Evolutionary conservation across 257 asterid species (phyloP).

Genomic region (Capsicum chinense): DNA sequence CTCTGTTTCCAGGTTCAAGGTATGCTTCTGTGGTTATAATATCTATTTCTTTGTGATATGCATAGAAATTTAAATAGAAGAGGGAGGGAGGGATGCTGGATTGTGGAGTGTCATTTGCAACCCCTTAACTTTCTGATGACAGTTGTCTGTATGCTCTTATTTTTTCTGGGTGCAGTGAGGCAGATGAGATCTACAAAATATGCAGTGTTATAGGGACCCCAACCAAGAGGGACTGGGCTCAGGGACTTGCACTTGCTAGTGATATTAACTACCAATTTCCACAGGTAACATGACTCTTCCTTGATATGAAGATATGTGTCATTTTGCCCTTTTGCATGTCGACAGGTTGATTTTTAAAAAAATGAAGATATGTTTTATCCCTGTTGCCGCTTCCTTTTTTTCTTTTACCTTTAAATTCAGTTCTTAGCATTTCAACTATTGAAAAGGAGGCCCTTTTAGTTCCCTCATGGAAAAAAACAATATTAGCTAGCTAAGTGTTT

Average conservation of each 20-base stretch:
- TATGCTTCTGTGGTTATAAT: slow-evolving; percentile 32
- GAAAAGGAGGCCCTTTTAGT: neutral
- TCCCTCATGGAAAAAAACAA: neutral
- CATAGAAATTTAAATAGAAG: neutral
- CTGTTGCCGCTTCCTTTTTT: too few relatives aligned
- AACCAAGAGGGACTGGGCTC: slow-evolving; percentile 66
- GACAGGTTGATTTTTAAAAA: too few relatives aligned
- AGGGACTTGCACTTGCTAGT: slow-evolving; percentile 85
- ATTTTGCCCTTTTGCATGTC: too few relatives aligned
- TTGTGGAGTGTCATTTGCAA: neutral
- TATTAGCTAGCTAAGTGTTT: neutral
- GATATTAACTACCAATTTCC: slow-evolving; percentile 83
- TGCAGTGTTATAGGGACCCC: slow-evolving; percentile 91
- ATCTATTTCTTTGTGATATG: neutral
- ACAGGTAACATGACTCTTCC: slow-evolving; percentile 47
- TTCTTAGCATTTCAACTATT: neutral
- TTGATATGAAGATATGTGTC: neutral
- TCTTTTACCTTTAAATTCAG: neutral
- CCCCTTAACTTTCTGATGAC: neutral
- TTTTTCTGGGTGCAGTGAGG: slow-evolving; percentile 64
- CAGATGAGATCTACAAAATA: slow-evolving; percentile 88
- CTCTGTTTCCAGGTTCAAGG: slow-evolving; percentile 97
- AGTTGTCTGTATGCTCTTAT: neutral
- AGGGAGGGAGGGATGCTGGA: neutral
- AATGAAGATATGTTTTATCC: too few relatives aligned